Base-by-base conservation (phyloP, 1,284 basidiomycete species). In the Heterobasidion irregulare region DNA sequence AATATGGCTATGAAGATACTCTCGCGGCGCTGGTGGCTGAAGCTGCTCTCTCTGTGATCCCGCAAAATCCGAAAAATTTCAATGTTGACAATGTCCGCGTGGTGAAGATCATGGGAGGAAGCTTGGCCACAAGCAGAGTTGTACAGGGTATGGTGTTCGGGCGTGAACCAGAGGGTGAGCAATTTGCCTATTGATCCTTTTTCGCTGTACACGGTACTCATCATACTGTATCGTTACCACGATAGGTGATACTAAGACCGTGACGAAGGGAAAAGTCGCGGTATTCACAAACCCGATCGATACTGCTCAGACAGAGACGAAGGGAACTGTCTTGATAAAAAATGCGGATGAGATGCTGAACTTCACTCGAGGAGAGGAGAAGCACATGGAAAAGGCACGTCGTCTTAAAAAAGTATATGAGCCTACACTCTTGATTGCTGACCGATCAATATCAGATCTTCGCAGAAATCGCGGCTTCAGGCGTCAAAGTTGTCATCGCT, bases 81-180 rank as follows among this genome's bases (percentile, higher is more conserved):
- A 97, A 96, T 70, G 94, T 99, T 36, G 97, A 99, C 73, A 97
- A 96, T 61, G 92, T 99, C 1, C 86, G 96, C 18, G 95, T 99
- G 16, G 97, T 99, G 66, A 99, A 99, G 75, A 98, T 99, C 62
- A 89, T 99, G 84, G 97, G 97, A 58, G 92, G 96, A 49, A 90
- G 82, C 63, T 74, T 99, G 16, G 72, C 84, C 9, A 80, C 79
- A 38, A 97, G 94, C 70, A 85, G 80, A 60, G 96, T 99, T 9
- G 88, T 99, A 6, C 84, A 91, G 61, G 97, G 97, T 50, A 99
- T 99, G 97, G 96, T 99, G 0, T 98, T 99, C 64, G 93, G 93
- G 48, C 81, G 95, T 44, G 93, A 97, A 72, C 92, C 97, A 0
- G 96, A 99, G 72, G 92, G 90, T 86, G 38, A n/a, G 10, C 43